phyloP scores from a whole-genome alignment of 345 rosid genomes.

The Dovyalis caffra region DNA sequence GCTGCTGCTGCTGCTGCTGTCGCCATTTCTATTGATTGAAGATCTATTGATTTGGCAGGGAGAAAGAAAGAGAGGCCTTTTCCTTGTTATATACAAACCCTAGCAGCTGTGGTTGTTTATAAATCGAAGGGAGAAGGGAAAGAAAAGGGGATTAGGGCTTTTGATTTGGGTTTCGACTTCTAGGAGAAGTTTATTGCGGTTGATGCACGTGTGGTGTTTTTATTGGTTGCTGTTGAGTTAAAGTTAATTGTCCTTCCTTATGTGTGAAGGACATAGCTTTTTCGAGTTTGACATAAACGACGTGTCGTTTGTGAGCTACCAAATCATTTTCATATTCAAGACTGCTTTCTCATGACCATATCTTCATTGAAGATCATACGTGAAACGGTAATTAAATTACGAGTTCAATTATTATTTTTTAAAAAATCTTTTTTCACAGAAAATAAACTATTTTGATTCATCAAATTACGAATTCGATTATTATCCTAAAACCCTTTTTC shows the following conservation, averaged over 20 bases:
- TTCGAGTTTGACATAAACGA: neutral
- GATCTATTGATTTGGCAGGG: neutral
- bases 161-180: conserved; percentile 3
- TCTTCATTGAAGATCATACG: too few species aligned
- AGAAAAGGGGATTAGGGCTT: conserved; percentile 7
- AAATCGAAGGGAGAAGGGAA: neutral
- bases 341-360: too few species aligned
- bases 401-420: too few species aligned
- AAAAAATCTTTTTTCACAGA: too few species aligned
- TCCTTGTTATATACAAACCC: neutral
- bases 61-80: neutral
- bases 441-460: too few species aligned
- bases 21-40: conserved; percentile 5
- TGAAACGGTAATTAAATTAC: too few species aligned
- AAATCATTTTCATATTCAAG: too few species aligned
- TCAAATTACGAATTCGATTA: too few species aligned
- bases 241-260: neutral
- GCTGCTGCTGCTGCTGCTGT: conserved; percentile 12
- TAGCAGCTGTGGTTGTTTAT: neutral
- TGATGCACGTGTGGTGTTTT: neutral
- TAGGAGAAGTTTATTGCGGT: neutral
- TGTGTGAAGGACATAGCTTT: neutral
- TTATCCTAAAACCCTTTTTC: too few species aligned
- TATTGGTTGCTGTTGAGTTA: neutral
- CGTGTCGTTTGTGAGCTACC: neutral